phyloP scores from a whole-genome alignment of 1,139 yeast genomes.

The Taphrina pruni region DNA sequence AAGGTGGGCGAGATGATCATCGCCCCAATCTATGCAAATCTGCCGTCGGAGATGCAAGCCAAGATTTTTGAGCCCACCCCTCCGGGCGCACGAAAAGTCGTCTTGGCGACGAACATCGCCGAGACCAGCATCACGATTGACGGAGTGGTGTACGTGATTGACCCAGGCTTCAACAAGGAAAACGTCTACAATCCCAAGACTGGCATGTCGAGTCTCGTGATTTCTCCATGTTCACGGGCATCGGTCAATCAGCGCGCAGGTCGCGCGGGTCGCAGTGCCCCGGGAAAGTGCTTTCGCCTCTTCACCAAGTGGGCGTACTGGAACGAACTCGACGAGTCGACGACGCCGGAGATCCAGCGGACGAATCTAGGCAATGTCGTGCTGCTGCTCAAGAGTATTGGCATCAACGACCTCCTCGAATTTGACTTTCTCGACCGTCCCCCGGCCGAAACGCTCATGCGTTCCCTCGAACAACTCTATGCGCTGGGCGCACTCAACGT shows the following conservation, averaged over 20 bases:
- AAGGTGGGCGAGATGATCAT: constrained; percentile 68
- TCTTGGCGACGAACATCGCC: constrained; percentile 80
- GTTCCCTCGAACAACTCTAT: constrained; percentile 78
- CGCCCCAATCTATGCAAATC: constrained; percentile 83
- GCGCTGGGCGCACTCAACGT: constrained; percentile 86
- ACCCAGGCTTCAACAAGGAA: constrained; percentile 80
- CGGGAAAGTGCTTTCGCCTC: constrained; percentile 76
- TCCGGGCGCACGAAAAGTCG: constrained; percentile 69
- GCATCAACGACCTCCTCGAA: constrained; percentile 77
- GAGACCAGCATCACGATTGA: constrained; percentile 83
- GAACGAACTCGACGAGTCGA: constrained; percentile 79
- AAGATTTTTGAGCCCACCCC: constrained; percentile 79
- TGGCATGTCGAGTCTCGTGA: constrained; percentile 78
- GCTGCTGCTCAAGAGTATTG: constrained; percentile 86
- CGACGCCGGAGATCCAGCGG: constrained; percentile 91
- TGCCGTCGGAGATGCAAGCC: constrained; percentile 77
- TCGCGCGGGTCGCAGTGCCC: constrained; percentile 86
- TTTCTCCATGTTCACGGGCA: constrained; percentile 78
- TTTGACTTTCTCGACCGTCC: constrained; percentile 93
- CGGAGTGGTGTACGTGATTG: constrained; percentile 76
- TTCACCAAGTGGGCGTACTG: constrained; percentile 73
- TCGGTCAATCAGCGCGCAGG: constrained; percentile 85
- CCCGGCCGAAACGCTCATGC: constrained; percentile 69
- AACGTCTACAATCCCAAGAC: constrained; percentile 75
- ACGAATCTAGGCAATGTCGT: constrained; percentile 86